Evolutionary conservation across 257 asterid genomes (phyloP).

Genomic region (Euphrasia confusa): DNA sequence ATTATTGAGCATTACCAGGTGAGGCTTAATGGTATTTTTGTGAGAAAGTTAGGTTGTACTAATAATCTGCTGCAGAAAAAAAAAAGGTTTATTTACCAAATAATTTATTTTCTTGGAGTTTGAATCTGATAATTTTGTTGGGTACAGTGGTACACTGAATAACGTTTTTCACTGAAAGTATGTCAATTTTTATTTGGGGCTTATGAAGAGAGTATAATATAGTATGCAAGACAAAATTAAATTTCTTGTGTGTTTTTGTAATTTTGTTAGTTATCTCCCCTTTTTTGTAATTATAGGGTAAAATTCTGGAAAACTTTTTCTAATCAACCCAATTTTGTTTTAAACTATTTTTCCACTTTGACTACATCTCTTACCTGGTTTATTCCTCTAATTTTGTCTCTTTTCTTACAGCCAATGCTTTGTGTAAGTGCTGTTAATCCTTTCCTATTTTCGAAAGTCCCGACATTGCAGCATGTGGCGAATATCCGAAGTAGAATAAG

Average conservation of each 20-base stretch:
- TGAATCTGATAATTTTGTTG: too few species aligned
- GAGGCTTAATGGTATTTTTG: too few species aligned
- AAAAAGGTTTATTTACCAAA: too few species aligned
- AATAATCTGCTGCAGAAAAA: too few species aligned
- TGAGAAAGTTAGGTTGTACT: too few species aligned
- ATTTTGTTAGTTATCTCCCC: background rate
- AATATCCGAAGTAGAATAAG: slow-evolving; percentile 70
- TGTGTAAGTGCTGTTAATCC: slow-evolving; percentile 98
- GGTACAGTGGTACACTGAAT: too few species aligned
- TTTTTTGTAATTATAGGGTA: background rate
- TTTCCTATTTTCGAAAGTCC: slow-evolving; percentile 69
- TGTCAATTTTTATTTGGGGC: background rate
- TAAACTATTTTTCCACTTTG: background rate
- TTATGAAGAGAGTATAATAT: background rate
- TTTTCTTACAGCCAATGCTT: slow-evolving; percentile 88
- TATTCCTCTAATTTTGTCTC: slow-evolving; percentile 22
- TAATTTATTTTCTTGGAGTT: too few species aligned
- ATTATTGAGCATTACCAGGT: too few species aligned
- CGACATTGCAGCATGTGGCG: slow-evolving; percentile 86
- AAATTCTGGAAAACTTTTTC: background rate
- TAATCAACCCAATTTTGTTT: background rate
- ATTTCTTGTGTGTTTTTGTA: background rate
- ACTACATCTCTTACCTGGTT: background rate
- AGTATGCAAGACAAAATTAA: background rate
- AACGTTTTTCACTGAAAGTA: too few species aligned